phyloP scores from a whole-genome alignment of 2,329 filamentous ascomycete species.

The Exophiala spinifera region DNA sequence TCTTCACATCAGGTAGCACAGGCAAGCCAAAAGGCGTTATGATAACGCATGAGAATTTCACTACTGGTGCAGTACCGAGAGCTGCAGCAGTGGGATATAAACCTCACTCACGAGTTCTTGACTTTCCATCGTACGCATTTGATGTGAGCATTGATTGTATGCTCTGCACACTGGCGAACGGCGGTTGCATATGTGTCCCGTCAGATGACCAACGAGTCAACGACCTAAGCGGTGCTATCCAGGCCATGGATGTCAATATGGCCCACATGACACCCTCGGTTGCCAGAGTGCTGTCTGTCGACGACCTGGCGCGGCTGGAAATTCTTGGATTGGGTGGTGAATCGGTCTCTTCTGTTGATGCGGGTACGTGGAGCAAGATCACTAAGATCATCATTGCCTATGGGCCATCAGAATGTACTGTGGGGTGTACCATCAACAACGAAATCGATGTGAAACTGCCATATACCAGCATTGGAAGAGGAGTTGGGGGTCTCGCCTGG shows the following conservation, averaged over 20 bases:
- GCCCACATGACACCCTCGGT: constrained; percentile 59
- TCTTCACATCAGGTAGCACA: constrained; percentile 59
- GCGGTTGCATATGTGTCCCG: constrained; percentile 60
- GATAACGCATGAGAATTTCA: constrained; percentile 59
- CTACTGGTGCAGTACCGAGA: constrained; percentile 53
- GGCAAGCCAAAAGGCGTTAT: constrained; percentile 60
- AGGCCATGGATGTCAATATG: constrained; percentile 50
- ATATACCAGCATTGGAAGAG: constrained; percentile 36
- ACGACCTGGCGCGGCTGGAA: constrained; percentile 43
- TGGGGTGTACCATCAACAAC: constrained; percentile 35
- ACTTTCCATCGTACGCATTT: constrained; percentile 56
- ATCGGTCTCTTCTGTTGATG: constrained; percentile 41
- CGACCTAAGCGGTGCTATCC: constrained; percentile 51
- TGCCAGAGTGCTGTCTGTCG: constrained; percentile 45
- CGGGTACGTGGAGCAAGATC: constrained; percentile 44
- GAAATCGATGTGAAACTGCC: constrained; percentile 33
- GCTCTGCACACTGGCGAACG: constrained; percentile 53
- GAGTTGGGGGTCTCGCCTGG: constrained; percentile 37
- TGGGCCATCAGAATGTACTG: constrained; percentile 41
- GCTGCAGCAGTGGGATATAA: constrained; percentile 45
- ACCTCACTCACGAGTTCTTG: constrained; percentile 56
- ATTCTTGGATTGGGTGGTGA: constrained; percentile 46
- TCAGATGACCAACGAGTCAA: constrained; percentile 49
- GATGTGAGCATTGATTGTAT: constrained; percentile 56
- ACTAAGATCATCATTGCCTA: constrained; percentile 47